Conservation (phyloP, 805 yeast species). For the Pichia cabralensis region DNA sequence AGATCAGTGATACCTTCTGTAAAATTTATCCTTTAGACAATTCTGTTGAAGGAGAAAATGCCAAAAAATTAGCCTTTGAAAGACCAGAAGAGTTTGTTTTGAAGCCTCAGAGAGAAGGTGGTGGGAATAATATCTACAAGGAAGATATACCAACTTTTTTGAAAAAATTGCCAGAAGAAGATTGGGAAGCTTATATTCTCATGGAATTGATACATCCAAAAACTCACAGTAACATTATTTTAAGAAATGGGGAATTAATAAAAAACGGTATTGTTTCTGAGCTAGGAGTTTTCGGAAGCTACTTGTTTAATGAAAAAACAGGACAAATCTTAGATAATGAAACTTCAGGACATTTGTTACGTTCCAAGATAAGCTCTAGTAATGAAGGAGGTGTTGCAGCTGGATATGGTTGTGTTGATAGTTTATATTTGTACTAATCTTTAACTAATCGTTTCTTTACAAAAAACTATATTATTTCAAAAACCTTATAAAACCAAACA, state of each 20-base stretch:
- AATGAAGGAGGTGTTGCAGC: constrained; percentile 99
- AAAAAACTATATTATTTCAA: background rate
- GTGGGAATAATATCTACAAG: constrained; percentile 91
- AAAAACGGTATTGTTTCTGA: constrained; percentile 81
- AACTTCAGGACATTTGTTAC: constrained; percentile 73
- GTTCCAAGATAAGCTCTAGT: constrained; percentile 79
- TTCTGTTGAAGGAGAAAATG: constrained; percentile 48
- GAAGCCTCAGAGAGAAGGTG: constrained; percentile 98
- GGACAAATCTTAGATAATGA: constrained; percentile 53
- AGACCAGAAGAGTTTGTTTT: constrained; percentile 67
- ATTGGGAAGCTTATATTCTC: constrained; percentile 85
- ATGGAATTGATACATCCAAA: constrained; percentile 91
- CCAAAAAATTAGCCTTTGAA: constrained; percentile 57
- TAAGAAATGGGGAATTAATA: constrained; percentile 53
- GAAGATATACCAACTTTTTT: constrained; percentile 74
- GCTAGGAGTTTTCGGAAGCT: constrained; percentile 82
- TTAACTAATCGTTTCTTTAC: too few species aligned
- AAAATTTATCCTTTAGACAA: constrained; percentile 80
- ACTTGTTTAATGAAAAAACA: constrained; percentile 56
- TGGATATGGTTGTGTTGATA: constrained; percentile 95
- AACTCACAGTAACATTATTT: constrained; percentile 52
- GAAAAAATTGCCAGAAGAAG: constrained; percentile 43
- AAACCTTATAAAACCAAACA: background rate
- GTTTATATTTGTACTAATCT: constrained; percentile 44
- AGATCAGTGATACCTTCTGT: constrained; percentile 57